Percentiles rank a stretch among this genome's conserved stretches.
phyloP scores from a whole-genome alignment of 2,329 filamentous ascomycete species.

The Neoscytalidium dimidiatum region DNA sequence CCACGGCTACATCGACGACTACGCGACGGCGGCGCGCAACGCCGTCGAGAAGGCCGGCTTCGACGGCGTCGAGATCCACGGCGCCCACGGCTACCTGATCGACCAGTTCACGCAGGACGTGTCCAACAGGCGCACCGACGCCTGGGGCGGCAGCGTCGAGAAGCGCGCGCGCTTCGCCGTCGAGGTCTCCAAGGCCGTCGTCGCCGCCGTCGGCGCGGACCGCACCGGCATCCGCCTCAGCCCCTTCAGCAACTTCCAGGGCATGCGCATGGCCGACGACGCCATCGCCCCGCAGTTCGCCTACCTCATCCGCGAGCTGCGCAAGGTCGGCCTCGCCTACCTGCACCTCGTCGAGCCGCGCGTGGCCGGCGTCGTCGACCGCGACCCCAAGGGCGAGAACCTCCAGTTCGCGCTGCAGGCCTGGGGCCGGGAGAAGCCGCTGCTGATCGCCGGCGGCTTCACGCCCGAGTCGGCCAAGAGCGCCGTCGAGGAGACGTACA shows the following conservation, averaged over 20 bases:
- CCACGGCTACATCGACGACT: constrained; percentile 38
- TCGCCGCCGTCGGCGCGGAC: constrained; percentile 50
- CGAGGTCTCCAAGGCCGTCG: constrained; percentile 56
- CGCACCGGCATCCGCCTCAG: constrained; percentile 59
- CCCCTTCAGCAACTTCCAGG: constrained; percentile 63
- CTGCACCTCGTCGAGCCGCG: constrained; percentile 64
- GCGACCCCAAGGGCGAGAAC: constrained; percentile 25
- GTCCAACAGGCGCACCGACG: constrained; percentile 56
- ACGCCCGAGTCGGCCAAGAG: constrained; percentile 39
- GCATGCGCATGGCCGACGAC: constrained; percentile 61
- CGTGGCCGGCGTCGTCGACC: constrained; percentile 41
- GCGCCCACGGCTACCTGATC: constrained; percentile 67
- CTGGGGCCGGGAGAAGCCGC: constrained; percentile 28
- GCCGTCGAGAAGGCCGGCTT: constrained; percentile 53
- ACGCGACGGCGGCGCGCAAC: constrained; percentile 46
- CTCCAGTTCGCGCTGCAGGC: constrained; percentile 29
- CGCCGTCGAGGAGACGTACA: constrained; percentile 43
- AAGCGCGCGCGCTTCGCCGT: constrained; percentile 56
- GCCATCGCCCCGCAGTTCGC: constrained; percentile 62
- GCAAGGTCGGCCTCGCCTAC: constrained; percentile 58
- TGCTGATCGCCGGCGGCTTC: constrained; percentile 47
- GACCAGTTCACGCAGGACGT: constrained; percentile 65
- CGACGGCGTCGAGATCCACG: constrained; percentile 61
- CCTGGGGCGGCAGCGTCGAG: constrained; percentile 51
- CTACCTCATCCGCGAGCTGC: constrained; percentile 56